Percentiles rank a stretch among this genome's conserved stretches.
phyloP scores from a whole-genome alignment of 352 stramenopile genomes.

The Bremia lactucae region DNA sequence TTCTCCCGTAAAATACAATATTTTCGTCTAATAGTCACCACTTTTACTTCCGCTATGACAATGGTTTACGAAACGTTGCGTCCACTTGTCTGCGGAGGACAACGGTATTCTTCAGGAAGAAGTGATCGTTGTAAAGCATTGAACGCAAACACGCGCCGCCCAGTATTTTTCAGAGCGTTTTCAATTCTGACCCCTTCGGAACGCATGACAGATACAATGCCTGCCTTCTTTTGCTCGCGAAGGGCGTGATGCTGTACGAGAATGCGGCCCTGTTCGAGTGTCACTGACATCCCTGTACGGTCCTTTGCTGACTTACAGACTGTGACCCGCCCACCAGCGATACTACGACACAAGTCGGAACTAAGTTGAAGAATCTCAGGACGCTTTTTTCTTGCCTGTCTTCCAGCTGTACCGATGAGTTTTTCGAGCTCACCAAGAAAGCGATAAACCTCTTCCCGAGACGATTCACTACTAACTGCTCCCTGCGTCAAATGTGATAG shows the following conservation, averaged over 20 bases:
- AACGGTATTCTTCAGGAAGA: constrained; percentile 75
- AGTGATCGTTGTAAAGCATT: constrained; percentile 76
- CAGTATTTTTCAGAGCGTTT: constrained; percentile 80
- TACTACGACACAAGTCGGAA: constrained; percentile 63
- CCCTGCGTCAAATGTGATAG: neutral
- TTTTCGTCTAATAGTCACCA: constrained; percentile 21
- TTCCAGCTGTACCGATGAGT: constrained; percentile 47
- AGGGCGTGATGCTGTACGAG: constrained; percentile 69
- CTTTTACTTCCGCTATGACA: constrained; percentile 2
- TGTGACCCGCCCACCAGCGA: constrained; percentile 86
- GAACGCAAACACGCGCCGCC: constrained; percentile 73
- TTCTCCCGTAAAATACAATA: constrained; percentile 8
- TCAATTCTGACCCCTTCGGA: constrained; percentile 78
- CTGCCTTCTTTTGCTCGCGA: constrained; percentile 59
- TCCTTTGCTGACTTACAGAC: constrained; percentile 98
- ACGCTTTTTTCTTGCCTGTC: constrained; percentile 71
- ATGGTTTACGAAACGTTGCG: constrained; percentile 62
- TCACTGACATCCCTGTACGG: constrained; percentile 95
- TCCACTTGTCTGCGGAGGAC: constrained; percentile 63
- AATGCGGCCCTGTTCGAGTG: constrained; percentile 88
- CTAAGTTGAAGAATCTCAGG: constrained; percentile 79
- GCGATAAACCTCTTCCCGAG: constrained; percentile 45
- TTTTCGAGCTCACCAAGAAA: constrained; percentile 56
- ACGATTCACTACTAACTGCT: constrained; percentile 4
- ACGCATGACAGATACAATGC: constrained; percentile 74